These are phyloP conservation scores for Backusella circina DNA, from an alignment of 192 early-diverging fungal genomes.

Conservation along the genomic window DNA sequence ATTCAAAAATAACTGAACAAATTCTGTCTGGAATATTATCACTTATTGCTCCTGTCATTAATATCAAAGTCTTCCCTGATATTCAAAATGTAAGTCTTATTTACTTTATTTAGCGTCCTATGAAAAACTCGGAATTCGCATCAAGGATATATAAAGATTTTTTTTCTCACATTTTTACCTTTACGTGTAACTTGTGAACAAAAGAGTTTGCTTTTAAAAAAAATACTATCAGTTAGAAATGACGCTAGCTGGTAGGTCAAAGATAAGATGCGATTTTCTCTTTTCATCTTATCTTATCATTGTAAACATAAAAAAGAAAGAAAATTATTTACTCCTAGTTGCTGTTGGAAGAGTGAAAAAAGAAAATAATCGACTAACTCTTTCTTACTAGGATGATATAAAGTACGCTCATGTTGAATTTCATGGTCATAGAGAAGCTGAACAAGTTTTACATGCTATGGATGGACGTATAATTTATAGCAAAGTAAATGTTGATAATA, in stretches of 20 bases:
- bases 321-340: neutral
- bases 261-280: neutral
- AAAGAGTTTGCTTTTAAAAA: neutral
- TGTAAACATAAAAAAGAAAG: neutral
- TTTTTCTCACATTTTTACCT: neutral
- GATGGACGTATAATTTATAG: constrained; percentile 63
- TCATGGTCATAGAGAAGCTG: constrained; percentile 64
- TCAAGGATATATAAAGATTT: neutral
- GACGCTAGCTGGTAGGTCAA: neutral
- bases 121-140: neutral
- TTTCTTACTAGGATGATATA: constrained; percentile 22
- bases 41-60: neutral
- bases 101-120: neutral
- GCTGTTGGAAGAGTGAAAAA: neutral
- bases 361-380: neutral
- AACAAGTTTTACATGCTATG: constrained; percentile 62
- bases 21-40: neutral
- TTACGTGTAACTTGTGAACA: neutral
- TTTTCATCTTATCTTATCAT: neutral
- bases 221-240: neutral
- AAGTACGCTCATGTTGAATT: constrained; percentile 88
- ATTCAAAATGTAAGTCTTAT: neutral
- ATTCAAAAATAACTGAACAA: neutral
- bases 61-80: neutral
- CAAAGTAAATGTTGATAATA: constrained; percentile 37